Evolutionary conservation across 208 protist species (phyloP).

Genomic region (Porcisia hertigi): DNA sequence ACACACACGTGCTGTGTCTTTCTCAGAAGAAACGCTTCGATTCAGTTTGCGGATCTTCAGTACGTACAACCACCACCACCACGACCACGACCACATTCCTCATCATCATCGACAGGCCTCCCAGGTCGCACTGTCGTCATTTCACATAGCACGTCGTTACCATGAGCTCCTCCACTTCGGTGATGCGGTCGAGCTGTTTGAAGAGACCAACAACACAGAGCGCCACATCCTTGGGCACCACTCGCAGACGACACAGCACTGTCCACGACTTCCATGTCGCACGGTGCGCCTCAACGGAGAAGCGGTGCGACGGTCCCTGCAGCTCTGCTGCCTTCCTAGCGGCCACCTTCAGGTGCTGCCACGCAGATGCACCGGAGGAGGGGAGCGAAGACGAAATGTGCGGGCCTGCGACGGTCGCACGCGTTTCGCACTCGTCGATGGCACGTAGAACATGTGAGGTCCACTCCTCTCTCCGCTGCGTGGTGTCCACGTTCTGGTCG

Average conservation of each 20-base stretch:
- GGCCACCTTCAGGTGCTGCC: constrained; percentile 1
- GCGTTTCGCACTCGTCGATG: neutral
- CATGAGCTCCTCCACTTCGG: constrained; percentile 78
- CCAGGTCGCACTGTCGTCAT: neutral
- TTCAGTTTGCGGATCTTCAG: no score
- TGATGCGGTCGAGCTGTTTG: constrained; percentile 29
- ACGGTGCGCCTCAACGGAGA: constrained; percentile 48
- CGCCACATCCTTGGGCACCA: constrained; percentile 37
- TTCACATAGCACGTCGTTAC: constrained; percentile 32
- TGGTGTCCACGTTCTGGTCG: neutral
- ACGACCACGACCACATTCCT: neutral
- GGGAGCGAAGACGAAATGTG: neutral
- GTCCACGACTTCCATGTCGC: constrained; percentile 56
- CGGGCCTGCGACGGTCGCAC: neutral
- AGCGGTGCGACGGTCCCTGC: constrained; percentile 9
- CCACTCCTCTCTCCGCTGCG: constrained; percentile 13
- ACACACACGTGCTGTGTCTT: neutral
- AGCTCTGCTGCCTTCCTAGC: neutral
- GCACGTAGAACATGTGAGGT: constrained; percentile 6
- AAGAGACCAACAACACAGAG: constrained; percentile 35
- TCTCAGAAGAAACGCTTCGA: neutral
- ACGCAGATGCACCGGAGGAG: neutral
- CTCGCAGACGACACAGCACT: constrained; percentile 32
- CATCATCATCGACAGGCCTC: neutral
- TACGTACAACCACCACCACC: neutral